Percentiles rank a stretch among this genome's conserved stretches.
These are phyloP conservation scores for Neonectria coccinea DNA, from an alignment of 2,329 filamentous ascomycete genomes.

Conservation along the genomic window DNA sequence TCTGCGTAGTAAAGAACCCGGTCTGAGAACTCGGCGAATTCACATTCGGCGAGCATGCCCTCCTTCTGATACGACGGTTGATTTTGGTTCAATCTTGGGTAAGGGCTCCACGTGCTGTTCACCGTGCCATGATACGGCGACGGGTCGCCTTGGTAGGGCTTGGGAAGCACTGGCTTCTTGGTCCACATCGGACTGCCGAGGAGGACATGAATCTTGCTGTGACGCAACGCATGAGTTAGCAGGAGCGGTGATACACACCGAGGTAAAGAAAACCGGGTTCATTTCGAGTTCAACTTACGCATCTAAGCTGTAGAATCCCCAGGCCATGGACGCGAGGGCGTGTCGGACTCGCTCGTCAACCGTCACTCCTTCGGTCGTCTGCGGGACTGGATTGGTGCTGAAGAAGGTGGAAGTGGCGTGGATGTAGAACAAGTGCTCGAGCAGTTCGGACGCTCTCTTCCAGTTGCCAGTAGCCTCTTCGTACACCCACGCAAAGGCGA, in stretches of 20 bases:
- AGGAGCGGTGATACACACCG: background rate
- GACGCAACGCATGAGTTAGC: background rate
- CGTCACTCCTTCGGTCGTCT: background rate
- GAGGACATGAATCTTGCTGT: constrained; percentile 5
- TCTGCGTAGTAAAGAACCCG: constrained; percentile 8
- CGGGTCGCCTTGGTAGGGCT: background rate
- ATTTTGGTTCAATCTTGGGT: constrained; percentile 13
- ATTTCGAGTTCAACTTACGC: constrained; percentile 27
- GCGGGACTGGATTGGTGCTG: background rate
- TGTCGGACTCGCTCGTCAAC: background rate
- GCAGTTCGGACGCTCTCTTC: background rate
- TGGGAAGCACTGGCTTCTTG: background rate
- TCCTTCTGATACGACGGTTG: constrained; percentile 7
- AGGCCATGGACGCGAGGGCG: constrained; percentile 31
- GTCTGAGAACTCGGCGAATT: constrained; percentile 15
- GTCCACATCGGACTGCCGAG: background rate
- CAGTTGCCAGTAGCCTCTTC: constrained; percentile 30
- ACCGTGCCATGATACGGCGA: background rate
- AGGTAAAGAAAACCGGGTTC: too few relatives aligned
- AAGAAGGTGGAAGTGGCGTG: background rate
- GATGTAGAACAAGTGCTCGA: background rate
- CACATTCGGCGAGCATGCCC: constrained; percentile 5
- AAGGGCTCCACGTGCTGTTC: constrained; percentile 26
- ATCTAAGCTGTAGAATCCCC: constrained; percentile 42
- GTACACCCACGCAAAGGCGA: constrained; percentile 36